Conservation (phyloP, 1,284 basidiomycete species). For the Earliella scabrosa region DNA sequence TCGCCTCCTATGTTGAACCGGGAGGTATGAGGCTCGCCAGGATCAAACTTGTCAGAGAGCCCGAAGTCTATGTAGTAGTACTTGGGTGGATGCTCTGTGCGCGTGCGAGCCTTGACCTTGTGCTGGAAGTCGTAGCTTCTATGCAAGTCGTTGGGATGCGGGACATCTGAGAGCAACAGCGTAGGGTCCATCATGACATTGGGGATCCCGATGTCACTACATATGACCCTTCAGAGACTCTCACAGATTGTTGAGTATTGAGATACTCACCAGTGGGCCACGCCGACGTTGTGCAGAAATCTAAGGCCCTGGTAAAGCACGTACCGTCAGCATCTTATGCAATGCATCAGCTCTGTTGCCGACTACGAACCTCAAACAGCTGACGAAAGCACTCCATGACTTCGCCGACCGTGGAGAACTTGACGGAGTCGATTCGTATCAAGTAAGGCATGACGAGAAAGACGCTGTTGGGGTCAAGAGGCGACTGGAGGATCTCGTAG, state of each 20-base stretch:
- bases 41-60: slow-evolving; percentile 33
- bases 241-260: neutral
- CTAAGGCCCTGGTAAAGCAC: neutral
- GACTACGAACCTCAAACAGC: slow-evolving; percentile 27
- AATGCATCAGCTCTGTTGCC: neutral
- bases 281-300: slow-evolving; percentile 13
- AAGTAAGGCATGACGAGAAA: slow-evolving; percentile 35
- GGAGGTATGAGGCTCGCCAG: neutral
- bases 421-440: slow-evolving; percentile 21
- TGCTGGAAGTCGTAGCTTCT: neutral
- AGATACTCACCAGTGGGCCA: neutral
- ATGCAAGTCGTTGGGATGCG: neutral
- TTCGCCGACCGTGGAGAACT: slow-evolving; percentile 31
- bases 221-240: neutral
- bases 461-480: slow-evolving; percentile 10
- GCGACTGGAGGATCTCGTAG: slow-evolving; percentile 27
- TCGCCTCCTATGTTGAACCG: slow-evolving; percentile 27
- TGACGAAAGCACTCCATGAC: slow-evolving; percentile 32
- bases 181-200: slow-evolving; percentile 4
- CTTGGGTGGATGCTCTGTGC: slow-evolving; percentile 33
- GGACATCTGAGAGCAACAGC: neutral
- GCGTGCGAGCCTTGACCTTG: slow-evolving; percentile 18
- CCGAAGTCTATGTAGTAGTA: slow-evolving; percentile 45
- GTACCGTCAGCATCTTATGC: no score
- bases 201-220: neutral